These are phyloP conservation scores for Neobulgaria alba DNA, from an alignment of 2,329 filamentous ascomycete species.

Conservation along the genomic window DNA sequence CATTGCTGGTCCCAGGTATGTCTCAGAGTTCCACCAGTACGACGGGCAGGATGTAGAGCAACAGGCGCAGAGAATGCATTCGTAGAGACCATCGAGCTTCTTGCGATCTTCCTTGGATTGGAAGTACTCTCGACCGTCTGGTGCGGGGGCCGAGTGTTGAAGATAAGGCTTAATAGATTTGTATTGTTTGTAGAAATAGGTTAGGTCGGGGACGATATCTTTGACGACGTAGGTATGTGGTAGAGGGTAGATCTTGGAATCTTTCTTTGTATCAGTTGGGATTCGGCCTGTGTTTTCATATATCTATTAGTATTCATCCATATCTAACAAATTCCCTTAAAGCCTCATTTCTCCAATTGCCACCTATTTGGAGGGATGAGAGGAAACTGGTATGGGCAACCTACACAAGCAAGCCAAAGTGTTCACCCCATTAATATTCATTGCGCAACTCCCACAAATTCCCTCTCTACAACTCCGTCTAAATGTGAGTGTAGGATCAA, in stretches of 20 bases:
- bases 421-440: conserved; percentile 99
- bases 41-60: conserved; percentile 99
- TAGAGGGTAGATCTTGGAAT: conserved; percentile 93
- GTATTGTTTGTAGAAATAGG: conserved; percentile 99
- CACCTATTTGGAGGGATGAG: neutral
- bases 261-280: conserved; percentile 68
- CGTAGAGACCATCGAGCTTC: conserved; percentile 93
- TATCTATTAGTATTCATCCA: neutral
- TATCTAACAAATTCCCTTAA: no score
- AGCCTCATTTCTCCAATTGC: neutral
- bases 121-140: conserved; percentile 83
- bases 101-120: conserved; percentile 87
- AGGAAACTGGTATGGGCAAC: no score
- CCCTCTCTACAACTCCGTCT: conserved; percentile 93
- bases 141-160: conserved; percentile 75
- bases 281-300: conserved; percentile 68
- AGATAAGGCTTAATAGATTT: conserved; percentile 99
- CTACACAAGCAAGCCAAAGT: conserved; percentile 94
- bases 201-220: conserved; percentile 95
- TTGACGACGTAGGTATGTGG: conserved; percentile 99
- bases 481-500: conserved; percentile 95
- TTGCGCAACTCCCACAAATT: conserved; percentile 96
- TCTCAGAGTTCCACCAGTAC: conserved; percentile 99
- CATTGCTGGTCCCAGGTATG: conserved; percentile 95
- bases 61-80: conserved; percentile 98